Evolutionary conservation across 2,329 filamentous ascomycete species (phyloP), one percentile per base, ranked within the genome.

Genomic region (Mycosphaerella sp.): DNA sequence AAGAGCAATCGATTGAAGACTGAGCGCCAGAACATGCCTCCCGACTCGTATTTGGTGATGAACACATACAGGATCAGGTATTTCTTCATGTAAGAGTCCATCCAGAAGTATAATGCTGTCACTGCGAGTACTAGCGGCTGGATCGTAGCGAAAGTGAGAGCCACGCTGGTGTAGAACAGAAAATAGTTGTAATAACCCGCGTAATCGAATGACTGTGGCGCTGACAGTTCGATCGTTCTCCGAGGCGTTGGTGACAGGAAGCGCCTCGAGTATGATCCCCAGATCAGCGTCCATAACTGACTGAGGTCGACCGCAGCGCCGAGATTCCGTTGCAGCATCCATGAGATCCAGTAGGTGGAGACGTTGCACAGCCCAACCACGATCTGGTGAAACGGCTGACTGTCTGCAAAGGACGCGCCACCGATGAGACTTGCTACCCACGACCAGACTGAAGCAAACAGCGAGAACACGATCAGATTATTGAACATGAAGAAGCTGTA

Each of bases 141-240:
- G 46, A 97, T 77, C 1, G 84, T 82, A 1, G 85, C 83, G 64
- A 93, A 96, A 62, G 84, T 89, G 13, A 98, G 75, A 0, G 89
- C 86, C 28, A 97, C 87, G 0, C 91, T 96, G 18, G 86, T 78
- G 72, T 97, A 98, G 72, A 88, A 98, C 27, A 97, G 76, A 70
- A 96, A 96, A 69, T 95, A 97, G 70, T 96, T 97, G 78, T 96
- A 98, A 72, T 97, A 97, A 61, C 82, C 89, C 52, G 93, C 89
- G 65, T 96, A 97, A 61, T 97, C 90, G 67, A 98, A 96, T 0
- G 87, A 77, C 2, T 88, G 90, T 1, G 93, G 93, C 3, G 93
- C 93, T 0, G 90, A 95, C 64, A 93, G 80, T 68, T 95, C 88
- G 60, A 97, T 97, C 60, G 93, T 75, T 68, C 95, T 86, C 60